These are phyloP conservation scores for Tolypocladium cylindrosporum DNA, from an alignment of 2,329 filamentous ascomycete genomes.

Conservation along the genomic window DNA sequence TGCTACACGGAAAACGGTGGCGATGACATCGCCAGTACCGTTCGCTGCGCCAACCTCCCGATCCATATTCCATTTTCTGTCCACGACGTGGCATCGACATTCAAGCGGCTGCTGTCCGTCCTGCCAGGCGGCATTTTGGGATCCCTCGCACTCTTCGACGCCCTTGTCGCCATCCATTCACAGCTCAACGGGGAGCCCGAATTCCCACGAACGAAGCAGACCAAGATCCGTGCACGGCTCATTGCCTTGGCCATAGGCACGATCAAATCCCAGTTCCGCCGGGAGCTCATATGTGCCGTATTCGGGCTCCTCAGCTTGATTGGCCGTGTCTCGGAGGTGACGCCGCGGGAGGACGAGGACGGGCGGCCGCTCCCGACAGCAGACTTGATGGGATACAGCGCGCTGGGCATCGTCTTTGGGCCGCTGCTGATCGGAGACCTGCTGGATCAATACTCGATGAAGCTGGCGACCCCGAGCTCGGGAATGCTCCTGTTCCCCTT, in stretches of 20 bases:
- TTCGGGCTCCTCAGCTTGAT: constrained; percentile 56
- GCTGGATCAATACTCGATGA: constrained; percentile 40
- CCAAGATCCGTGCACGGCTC: constrained; percentile 49
- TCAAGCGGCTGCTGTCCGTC: constrained; percentile 54
- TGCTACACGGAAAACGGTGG: constrained; percentile 36
- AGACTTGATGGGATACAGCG: constrained; percentile 54
- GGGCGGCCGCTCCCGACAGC: constrained; percentile 42
- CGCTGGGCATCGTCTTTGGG: constrained; percentile 55
- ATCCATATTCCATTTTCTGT: constrained; percentile 47
- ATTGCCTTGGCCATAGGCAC: constrained; percentile 54
- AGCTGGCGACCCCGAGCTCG: constrained; percentile 27
- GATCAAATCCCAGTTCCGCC: constrained; percentile 47
- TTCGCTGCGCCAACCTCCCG: constrained; percentile 49
- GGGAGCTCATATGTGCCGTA: constrained; percentile 56
- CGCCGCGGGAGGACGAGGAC: constrained; percentile 39
- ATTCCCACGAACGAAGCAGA: constrained; percentile 40
- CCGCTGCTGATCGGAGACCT: constrained; percentile 52
- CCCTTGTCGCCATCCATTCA: constrained; percentile 49
- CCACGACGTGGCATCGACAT: constrained; percentile 57
- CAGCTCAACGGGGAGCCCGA: constrained; percentile 44
- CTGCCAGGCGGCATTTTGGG: constrained; percentile 58
- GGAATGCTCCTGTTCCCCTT: constrained; percentile 33
- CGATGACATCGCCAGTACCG: constrained; percentile 44
- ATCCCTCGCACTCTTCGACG: constrained; percentile 50
- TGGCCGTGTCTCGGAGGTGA: constrained; percentile 44